Evolutionary conservation across 176 grass and related monocot genomes (phyloP).

Genomic region (Phoenix dactylifera): DNA sequence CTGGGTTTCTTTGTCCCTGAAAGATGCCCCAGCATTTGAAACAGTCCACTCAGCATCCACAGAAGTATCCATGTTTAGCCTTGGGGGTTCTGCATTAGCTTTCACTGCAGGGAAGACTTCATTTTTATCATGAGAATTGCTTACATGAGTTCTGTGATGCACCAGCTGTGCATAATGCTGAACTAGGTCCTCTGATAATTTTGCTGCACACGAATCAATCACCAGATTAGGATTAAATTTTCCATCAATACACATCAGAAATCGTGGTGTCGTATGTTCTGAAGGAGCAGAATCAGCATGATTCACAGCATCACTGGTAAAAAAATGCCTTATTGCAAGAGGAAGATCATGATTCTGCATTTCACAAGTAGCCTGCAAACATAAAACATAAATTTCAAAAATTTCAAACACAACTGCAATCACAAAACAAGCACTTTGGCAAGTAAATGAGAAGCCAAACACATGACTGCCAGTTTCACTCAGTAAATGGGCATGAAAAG

Average conservation of each 20-base stretch:
- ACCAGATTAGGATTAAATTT: slow-evolving; percentile 50
- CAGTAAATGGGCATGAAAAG: too few species aligned
- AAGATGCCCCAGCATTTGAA: slow-evolving; percentile 19
- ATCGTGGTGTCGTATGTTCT: slow-evolving; percentile 60
- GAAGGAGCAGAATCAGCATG: slow-evolving; percentile 34
- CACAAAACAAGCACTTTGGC: too few species aligned
- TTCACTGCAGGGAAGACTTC: slow-evolving; percentile 26
- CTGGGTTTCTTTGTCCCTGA: slow-evolving; percentile 24
- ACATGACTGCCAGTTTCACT: too few species aligned
- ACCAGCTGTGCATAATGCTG: slow-evolving; percentile 72
- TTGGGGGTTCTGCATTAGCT: slow-evolving; percentile 24
- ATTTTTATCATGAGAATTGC: slow-evolving; percentile 29
- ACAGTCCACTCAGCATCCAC: slow-evolving; percentile 10
- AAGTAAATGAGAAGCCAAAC: too few species aligned
- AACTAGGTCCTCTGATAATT: slow-evolving; percentile 61
- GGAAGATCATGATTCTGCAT: slow-evolving; percentile 73
- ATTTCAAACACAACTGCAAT: too few species aligned
- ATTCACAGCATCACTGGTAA: slow-evolving; percentile 49
- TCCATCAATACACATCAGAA: slow-evolving; percentile 65
- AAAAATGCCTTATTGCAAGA: slow-evolving; percentile 65
- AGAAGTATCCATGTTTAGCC: slow-evolving; percentile 5
- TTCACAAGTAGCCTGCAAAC: slow-evolving; percentile 42
- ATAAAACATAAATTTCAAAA: too few species aligned
- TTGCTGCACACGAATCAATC: slow-evolving; percentile 54
- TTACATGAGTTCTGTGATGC: slow-evolving; percentile 44